Percentiles rank a stretch among this genome's conserved stretches.
phyloP scores from a whole-genome alignment of 2,329 filamentous ascomycete species.

The Botrytis fabae region DNA sequence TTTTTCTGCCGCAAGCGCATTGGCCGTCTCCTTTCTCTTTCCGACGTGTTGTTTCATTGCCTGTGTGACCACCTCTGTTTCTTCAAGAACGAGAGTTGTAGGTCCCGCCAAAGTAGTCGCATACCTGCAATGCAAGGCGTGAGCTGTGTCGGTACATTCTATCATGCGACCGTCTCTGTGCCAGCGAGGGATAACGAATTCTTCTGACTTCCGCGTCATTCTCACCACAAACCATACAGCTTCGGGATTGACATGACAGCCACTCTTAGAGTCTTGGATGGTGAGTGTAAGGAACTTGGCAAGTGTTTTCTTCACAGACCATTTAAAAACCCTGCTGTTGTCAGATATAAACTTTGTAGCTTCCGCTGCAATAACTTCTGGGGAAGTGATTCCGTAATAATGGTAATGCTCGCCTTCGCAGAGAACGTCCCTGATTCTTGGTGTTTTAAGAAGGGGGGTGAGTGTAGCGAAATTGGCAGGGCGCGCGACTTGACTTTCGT shows the following conservation, averaged over 20 bases:
- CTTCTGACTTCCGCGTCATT: constrained; percentile 3
- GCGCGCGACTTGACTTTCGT: neutral
- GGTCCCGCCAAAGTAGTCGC: constrained; percentile 7
- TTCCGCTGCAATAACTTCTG: neutral
- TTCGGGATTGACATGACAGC: neutral
- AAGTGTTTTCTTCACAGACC: neutral
- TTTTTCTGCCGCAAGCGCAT: constrained; percentile 2
- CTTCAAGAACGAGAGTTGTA: constrained; percentile 14
- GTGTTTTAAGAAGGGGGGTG: neutral
- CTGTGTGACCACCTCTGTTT: neutral
- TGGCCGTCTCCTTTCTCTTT: neutral
- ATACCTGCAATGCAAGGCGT: constrained; percentile 17
- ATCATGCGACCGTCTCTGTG: constrained; percentile 21
- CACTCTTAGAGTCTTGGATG: neutral
- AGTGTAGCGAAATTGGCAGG: neutral
- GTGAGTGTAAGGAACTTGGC: constrained; percentile 1
- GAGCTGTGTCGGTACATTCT: neutral
- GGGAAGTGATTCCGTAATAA: constrained; percentile 5
- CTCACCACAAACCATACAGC: constrained; percentile 14
- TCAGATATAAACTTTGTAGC: constrained; percentile 13
- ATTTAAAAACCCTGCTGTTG: neutral
- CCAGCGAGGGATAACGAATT: constrained; percentile 10
- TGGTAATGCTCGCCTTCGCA: neutral
- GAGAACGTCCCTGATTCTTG: neutral
- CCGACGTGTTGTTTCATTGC: neutral